Evolutionary conservation across 75 land plant species (phyloP).

Genomic region (Pinus albicaulis): DNA sequence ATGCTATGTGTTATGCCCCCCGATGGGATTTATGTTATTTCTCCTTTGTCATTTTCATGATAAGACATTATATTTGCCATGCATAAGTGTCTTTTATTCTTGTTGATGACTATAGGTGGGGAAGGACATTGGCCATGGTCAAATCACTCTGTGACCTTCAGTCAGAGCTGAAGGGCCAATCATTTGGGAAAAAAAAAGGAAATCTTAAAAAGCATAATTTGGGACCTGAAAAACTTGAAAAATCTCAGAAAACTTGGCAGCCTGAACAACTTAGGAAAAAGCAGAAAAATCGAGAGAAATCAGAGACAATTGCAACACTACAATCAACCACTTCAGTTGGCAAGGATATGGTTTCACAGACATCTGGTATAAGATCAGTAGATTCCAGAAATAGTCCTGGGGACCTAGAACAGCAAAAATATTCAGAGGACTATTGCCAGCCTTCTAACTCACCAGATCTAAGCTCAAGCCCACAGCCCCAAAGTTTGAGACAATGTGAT

Average conservation of each 20-base stretch:
- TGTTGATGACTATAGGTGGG: conserved; percentile 34
- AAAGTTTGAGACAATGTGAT: background rate
- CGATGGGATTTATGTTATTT: conserved; percentile 5
- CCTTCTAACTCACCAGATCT: background rate
- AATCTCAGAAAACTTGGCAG: too few species aligned
- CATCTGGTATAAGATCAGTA: background rate
- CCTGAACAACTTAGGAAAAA: too few species aligned
- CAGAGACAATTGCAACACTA: too few species aligned
- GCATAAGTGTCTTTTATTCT: background rate
- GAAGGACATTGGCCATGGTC: conserved; percentile 59
- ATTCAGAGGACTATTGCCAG: background rate
- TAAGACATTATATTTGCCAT: background rate
- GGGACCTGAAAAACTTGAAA: too few species aligned
- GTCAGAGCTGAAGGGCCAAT: conserved; percentile 28
- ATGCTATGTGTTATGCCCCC: background rate
- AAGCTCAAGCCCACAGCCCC: conserved; percentile 2
- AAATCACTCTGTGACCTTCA: conserved; percentile 57
- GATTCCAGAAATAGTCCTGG: background rate
- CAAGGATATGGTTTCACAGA: conserved; percentile 3
- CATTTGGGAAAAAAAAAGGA: background rate
- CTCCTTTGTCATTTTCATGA: conserved; percentile 1
- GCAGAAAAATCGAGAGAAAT: too few species aligned
- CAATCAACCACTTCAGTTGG: too few species aligned
- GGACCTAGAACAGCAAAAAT: background rate
- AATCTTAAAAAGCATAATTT: background rate